These are phyloP conservation scores for Leptographium wingfieldii DNA, from an alignment of 2,329 filamentous ascomycete species.

Conservation along the genomic window DNA sequence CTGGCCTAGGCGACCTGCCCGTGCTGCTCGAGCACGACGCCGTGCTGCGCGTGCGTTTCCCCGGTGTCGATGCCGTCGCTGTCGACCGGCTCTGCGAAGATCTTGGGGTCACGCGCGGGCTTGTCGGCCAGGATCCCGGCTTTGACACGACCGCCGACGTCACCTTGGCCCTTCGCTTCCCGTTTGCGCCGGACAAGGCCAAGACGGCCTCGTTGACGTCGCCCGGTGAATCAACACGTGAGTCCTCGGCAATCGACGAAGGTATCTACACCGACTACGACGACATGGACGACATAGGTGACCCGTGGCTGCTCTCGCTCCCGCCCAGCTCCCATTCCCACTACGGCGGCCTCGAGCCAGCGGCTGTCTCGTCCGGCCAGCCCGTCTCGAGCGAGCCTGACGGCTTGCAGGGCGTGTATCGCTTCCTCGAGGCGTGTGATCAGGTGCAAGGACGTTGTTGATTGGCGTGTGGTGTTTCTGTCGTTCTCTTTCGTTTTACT, in stretches of 20 bases:
- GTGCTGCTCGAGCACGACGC: conserved; percentile 54
- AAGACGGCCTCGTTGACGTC: conserved; percentile 23
- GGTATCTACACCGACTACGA: conserved; percentile 15
- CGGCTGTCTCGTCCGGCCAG: conserved; percentile 26
- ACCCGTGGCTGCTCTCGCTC: conserved; percentile 31
- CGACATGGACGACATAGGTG: conserved; percentile 15
- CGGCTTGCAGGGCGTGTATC: conserved; percentile 44
- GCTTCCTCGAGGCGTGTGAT: conserved; percentile 46
- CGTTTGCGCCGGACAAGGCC: conserved; percentile 55
- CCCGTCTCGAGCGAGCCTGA: conserved; percentile 37
- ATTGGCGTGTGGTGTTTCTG: not conserved
- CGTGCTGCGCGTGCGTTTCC: conserved; percentile 71
- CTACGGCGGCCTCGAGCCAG: conserved; percentile 32
- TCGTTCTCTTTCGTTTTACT: not conserved
- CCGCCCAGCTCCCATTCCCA: conserved; percentile 23
- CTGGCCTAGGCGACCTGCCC: conserved; percentile 70
- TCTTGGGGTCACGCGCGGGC: conserved; percentile 67
- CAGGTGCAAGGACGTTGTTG: conserved; percentile 15
- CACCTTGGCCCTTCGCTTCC: conserved; percentile 68
- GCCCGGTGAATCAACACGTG: conserved; percentile 32
- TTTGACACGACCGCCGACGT: conserved; percentile 58
- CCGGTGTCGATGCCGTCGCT: conserved; percentile 73
- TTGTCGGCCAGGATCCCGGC: conserved; percentile 62
- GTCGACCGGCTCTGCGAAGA: conserved; percentile 79
- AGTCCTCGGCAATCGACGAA: conserved; percentile 22